Conservation (phyloP, 352 stramenopile genomes). For the Globisporangium iwayamae region DNA sequence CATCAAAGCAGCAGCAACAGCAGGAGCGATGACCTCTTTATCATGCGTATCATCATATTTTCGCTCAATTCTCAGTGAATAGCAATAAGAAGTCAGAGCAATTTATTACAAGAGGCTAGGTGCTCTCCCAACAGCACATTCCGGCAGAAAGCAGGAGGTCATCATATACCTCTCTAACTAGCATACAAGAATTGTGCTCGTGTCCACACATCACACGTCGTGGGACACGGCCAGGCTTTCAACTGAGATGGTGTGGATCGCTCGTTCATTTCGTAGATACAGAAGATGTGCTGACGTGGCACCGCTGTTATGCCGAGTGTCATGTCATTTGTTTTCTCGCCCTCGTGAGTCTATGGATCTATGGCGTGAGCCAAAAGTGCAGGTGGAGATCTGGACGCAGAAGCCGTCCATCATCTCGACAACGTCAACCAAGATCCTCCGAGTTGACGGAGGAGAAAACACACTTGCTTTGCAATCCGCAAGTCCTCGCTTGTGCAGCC, state of each 20-base stretch:
- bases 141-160: neutral
- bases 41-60: neutral
- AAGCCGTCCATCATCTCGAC: neutral
- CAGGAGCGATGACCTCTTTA: neutral
- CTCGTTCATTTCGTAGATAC: neutral
- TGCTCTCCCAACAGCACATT: neutral
- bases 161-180: neutral
- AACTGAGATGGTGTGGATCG: neutral
- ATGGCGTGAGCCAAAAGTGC: slow-evolving; percentile 1
- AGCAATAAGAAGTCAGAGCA: neutral
- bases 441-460: neutral
- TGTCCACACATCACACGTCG: neutral
- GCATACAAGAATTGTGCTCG: neutral
- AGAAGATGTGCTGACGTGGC: neutral
- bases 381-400: neutral
- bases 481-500: neutral
- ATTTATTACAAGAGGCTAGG: neutral
- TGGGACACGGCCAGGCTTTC: neutral
- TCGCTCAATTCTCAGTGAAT: neutral
- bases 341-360: neutral
- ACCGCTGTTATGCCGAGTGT: neutral
- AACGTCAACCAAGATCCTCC: neutral
- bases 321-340: neutral
- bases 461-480: slow-evolving; percentile 2
- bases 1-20: no score